These are phyloP conservation scores for Sporothrix pseudoabietina DNA, from an alignment of 2,329 filamentous ascomycete genomes.

Conservation along the genomic window DNA sequence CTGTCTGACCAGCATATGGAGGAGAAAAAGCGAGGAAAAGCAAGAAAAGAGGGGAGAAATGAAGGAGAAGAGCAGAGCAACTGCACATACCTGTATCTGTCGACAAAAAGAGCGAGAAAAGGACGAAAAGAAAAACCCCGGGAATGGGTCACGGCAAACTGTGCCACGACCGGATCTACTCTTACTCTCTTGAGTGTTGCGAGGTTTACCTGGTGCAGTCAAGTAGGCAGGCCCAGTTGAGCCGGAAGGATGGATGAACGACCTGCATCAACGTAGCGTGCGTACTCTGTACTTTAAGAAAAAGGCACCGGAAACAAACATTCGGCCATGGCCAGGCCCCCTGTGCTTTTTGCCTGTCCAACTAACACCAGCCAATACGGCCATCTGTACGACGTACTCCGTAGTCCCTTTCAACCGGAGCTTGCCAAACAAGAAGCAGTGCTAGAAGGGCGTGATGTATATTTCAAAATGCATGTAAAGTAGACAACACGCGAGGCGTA, in stretches of 20 bases:
- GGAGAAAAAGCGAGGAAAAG: not conserved
- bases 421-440: not conserved
- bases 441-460: not conserved
- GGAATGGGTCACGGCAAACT: not conserved
- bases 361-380: constrained; percentile 4
- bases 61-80: not conserved
- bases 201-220: not conserved
- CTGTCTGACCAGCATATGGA: not conserved
- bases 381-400: not conserved
- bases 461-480: not conserved
- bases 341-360: not conserved
- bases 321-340: not conserved
- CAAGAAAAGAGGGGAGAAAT: not conserved
- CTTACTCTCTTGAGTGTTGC: not conserved
- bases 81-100: not conserved
- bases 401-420: not conserved
- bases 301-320: constrained; percentile 1
- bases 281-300: not conserved
- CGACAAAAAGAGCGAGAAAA: not conserved
- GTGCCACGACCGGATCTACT: not conserved
- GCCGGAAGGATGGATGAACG: not conserved
- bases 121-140: not conserved
- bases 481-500: not conserved
- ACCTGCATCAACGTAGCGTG: not conserved
- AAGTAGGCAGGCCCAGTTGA: not conserved